Base-by-base conservation (phyloP, 345 rosid genomes). In the Balakata baccata region DNA sequence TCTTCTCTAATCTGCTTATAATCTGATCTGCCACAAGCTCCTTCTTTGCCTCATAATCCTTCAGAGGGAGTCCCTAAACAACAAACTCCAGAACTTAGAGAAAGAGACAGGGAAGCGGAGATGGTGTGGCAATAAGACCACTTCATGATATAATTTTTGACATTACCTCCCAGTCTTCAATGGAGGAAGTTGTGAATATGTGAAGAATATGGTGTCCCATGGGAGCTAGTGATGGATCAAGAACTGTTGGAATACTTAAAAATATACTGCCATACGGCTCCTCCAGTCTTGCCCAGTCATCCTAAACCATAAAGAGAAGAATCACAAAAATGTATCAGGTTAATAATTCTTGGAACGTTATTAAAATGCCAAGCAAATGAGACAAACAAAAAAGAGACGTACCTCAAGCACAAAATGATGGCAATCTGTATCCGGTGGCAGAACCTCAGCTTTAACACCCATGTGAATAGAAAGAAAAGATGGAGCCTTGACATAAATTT, bases 391-490 rank as follows among this genome's bases (percentile, higher is more conserved):
- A 64, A 56, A 63, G 0, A 51, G 56, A 58, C 75, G 54, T 80
- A 95, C 99, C 97, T 95, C 96, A 18, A 95, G 97, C 67, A 95
- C 71, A 78, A 95, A 95, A 85, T 92, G 98, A 75, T 95, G 98
- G 78, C 99, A 95, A 79, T 92, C 99, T 43, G 98, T 95, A 57
- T 87, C 92, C 18, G 86, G 89, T 64, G 97, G 97, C 37, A 95
- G 89, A 84, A 88, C 87, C 61, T 87, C 92, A 18, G 90, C 96
- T 84, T 85, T 88, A 59, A 92, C 96, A 79, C 97, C 99, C 90
- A 95, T 86, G 83, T 92, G 99, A 81, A 95, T 90, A 69, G 99
- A 95, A 78, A 95, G 96, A 82, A 95, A 95, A 56, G 99, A 95
- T 22, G 99, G 98, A 73, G 99, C 99, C 86, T 92, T 87, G 43